Evolutionary conservation across 257 asterid species (phyloP).

Genomic region (Dorcoceras hygrometricum): DNA sequence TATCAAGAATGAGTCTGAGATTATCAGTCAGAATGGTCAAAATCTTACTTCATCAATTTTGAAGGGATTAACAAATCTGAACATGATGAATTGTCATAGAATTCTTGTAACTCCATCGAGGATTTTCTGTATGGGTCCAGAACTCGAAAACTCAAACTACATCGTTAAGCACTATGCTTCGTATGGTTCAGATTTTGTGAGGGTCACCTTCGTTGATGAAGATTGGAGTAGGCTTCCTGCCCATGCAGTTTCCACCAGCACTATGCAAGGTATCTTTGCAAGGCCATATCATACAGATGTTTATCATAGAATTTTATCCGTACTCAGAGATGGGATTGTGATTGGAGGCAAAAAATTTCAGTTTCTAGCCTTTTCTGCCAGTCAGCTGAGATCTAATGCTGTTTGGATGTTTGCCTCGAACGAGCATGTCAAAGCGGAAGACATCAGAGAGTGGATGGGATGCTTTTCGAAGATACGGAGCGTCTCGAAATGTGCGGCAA

Average conservation of each 20-base stretch:
- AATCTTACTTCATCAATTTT: slow-evolving; percentile 31
- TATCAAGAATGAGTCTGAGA: slow-evolving; percentile 36
- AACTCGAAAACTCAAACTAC: slow-evolving; percentile 82
- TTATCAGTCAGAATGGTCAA: slow-evolving; percentile 27
- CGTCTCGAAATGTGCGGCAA: slow-evolving; percentile 85
- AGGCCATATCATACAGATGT: slow-evolving; percentile 62
- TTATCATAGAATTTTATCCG: slow-evolving; percentile 53
- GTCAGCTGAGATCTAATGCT: slow-evolving; percentile 82
- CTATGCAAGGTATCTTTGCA: slow-evolving; percentile 58
- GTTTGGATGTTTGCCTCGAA: slow-evolving; percentile 99
- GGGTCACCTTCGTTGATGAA: slow-evolving; percentile 95
- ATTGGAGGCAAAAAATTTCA: slow-evolving; percentile 71
- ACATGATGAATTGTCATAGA: slow-evolving; percentile 79
- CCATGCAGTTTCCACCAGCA: slow-evolving; percentile 42
- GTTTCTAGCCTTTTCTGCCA: slow-evolving; percentile 89
- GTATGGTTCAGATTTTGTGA: slow-evolving; percentile 68
- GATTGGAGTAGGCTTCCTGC: slow-evolving; percentile 81
- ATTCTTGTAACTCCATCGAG: slow-evolving; percentile 75
- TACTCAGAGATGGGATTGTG: slow-evolving; percentile 68
- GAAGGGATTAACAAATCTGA: slow-evolving; percentile 40
- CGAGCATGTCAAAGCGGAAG: slow-evolving; percentile 55
- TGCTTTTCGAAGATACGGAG: slow-evolving; percentile 73
- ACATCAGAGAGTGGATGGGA: slow-evolving; percentile 95
- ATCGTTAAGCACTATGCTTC: slow-evolving; percentile 72
- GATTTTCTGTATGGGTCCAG: slow-evolving; percentile 90